These are phyloP conservation scores for Pseudogymnoascus sp. DNA, from an alignment of 2,329 filamentous ascomycete species.

Conservation along the genomic window DNA sequence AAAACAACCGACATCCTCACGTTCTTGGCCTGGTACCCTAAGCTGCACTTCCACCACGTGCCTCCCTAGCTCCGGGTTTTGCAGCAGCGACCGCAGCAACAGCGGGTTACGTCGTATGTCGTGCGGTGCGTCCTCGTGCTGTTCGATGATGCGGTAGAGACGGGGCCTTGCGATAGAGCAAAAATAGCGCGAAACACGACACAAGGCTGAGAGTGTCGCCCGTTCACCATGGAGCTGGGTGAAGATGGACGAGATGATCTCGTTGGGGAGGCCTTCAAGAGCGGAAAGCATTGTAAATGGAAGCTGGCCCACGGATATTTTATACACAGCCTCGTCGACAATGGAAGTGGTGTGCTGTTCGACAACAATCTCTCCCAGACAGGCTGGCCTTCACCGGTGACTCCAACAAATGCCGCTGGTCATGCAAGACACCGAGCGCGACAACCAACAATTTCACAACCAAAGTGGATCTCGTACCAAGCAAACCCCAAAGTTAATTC, in stretches of 20 bases:
- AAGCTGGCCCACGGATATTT: neutral
- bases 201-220: neutral
- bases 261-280: neutral
- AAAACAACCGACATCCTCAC: neutral
- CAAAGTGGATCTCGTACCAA: neutral
- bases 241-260: constrained; percentile 1
- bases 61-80: neutral
- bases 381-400: neutral
- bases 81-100: neutral
- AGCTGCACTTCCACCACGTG: neutral
- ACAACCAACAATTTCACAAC: neutral
- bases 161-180: neutral
- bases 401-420: neutral
- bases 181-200: neutral
- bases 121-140: neutral
- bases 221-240: neutral
- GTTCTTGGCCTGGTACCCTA: neutral
- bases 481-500: neutral
- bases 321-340: neutral
- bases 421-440: neutral
- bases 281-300: neutral
- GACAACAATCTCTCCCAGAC: neutral
- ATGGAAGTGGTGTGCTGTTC: neutral
- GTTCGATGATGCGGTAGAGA: neutral
- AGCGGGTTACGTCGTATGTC: neutral